A percentile compares a stretch with the other conserved stretches of the same genome.
Conservation (phyloP, 129 eudicot species). For the Oenanthe sinensis region DNA sequence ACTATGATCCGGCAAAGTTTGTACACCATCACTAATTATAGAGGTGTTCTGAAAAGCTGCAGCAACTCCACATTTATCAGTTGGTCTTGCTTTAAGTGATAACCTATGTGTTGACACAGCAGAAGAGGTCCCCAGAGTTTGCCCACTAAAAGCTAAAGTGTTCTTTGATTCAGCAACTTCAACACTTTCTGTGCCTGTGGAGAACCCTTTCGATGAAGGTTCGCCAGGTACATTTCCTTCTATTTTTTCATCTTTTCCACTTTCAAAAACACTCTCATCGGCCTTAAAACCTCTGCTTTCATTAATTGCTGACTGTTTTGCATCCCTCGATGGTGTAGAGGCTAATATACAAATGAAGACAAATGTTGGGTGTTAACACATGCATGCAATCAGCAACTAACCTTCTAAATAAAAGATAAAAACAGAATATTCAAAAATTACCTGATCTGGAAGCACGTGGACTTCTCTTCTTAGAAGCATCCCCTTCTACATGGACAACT, state of each 20-base stretch:
- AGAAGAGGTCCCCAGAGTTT: conserved; percentile 18
- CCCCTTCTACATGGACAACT: conserved; percentile 31
- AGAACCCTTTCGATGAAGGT: conserved; percentile 25
- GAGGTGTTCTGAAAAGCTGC: conserved; percentile 26
- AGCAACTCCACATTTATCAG: conserved; percentile 26
- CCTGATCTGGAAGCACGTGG: conserved; percentile 46
- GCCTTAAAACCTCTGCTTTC: conserved; percentile 39
- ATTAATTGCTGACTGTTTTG: conserved; percentile 36
- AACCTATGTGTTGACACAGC: conserved; percentile 25
- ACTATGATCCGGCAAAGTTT: conserved; percentile 22
- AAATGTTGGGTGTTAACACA: conserved; percentile 18
- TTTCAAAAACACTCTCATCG: conserved; percentile 29
- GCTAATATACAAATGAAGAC: conserved; percentile 29
- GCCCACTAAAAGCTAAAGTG: conserved; percentile 26
- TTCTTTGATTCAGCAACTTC: conserved; percentile 13
- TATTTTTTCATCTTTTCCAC: conserved; percentile 27
- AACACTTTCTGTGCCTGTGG: conserved; percentile 11
- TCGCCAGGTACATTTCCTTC: conserved; percentile 20
- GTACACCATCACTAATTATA: conserved; percentile 19
- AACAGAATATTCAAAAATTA: conserved; percentile 13
- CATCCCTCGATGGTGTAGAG: conserved; percentile 45
- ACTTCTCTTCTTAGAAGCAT: conserved; percentile 36
- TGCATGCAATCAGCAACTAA: background rate
- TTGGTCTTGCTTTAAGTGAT: conserved; percentile 29
- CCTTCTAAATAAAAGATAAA: background rate